phyloP scores from a whole-genome alignment of 768 basidiomycete species.

The Boletus rubropictus region DNA sequence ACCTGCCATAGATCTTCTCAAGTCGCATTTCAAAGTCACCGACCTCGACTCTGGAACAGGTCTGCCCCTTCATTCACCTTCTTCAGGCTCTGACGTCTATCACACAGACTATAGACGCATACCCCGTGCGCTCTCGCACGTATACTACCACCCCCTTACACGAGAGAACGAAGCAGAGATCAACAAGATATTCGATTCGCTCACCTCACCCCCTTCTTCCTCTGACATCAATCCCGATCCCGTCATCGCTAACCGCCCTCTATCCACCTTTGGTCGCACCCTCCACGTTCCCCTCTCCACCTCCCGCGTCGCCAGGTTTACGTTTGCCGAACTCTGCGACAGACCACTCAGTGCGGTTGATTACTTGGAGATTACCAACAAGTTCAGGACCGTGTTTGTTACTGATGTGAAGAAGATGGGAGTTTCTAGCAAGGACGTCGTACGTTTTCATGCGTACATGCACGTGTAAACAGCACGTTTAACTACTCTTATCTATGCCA shows the following conservation, averaged over 20 bases:
- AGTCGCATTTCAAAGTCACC: slow-evolving; percentile 77
- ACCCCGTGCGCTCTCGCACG: slow-evolving; percentile 87
- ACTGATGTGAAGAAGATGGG: slow-evolving; percentile 86
- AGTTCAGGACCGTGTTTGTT: slow-evolving; percentile 84
- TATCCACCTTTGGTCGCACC: slow-evolving; percentile 89
- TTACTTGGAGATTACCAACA: slow-evolving; percentile 88
- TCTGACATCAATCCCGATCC: slow-evolving; percentile 35
- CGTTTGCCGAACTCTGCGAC: slow-evolving; percentile 82
- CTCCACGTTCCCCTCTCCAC: slow-evolving; percentile 77
- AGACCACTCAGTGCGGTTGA: slow-evolving; percentile 90
- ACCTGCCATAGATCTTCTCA: slow-evolving; percentile 91
- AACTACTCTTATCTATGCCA: slow-evolving; percentile 19
- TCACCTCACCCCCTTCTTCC: slow-evolving; percentile 48
- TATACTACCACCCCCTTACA: slow-evolving; percentile 82
- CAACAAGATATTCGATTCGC: slow-evolving; percentile 74
- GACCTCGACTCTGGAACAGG: slow-evolving; percentile 96
- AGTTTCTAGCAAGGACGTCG: slow-evolving; percentile 80
- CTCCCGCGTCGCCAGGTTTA: slow-evolving; percentile 75
- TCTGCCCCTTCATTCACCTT: slow-evolving; percentile 26
- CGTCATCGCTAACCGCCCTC: slow-evolving; percentile 52
- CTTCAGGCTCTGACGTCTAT: not conserved
- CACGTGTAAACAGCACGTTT: not conserved
- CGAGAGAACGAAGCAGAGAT: slow-evolving; percentile 63
- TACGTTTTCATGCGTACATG: slow-evolving; percentile 26
- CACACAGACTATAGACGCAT: slow-evolving; percentile 85